Percentiles rank a stretch among this genome's conserved stretches.
These are phyloP conservation scores for Talaromyces adpressus DNA, from an alignment of 495 filamentous ascomycete species.

Conservation along the genomic window DNA sequence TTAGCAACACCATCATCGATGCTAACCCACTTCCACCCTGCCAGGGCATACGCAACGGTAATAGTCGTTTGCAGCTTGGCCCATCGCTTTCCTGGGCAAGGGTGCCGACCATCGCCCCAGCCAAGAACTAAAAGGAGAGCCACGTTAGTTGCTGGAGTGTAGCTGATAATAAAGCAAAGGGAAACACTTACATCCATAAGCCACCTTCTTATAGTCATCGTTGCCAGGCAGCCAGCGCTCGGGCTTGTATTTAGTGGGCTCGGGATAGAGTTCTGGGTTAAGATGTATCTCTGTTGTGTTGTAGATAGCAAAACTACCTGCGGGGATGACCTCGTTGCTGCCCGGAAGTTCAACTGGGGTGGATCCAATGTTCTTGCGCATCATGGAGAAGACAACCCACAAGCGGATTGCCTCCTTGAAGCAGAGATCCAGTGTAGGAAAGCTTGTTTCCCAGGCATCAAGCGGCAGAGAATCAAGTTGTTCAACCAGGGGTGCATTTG, in stretches of 20 bases:
- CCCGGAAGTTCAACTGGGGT: conserved; percentile 25
- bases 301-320: conserved; percentile 28
- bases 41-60: conserved; percentile 33
- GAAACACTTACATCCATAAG: conserved; percentile 17
- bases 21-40: conserved; percentile 15
- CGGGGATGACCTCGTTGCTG: conserved; percentile 35
- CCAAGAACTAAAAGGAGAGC: conserved; percentile 17
- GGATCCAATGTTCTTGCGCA: conserved; percentile 23
- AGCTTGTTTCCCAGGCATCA: conserved; percentile 39
- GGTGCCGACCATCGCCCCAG: conserved; percentile 39
- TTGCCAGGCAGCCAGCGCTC: conserved; percentile 30
- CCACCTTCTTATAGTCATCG: conserved; percentile 35
- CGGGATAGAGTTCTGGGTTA: conserved; percentile 31
- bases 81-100: conserved; percentile 32
- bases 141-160: background rate
- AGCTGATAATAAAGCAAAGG: background rate
- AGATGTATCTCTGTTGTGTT: conserved; percentile 24
- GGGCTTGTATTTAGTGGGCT: conserved; percentile 38
- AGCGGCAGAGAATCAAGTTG: conserved; percentile 28
- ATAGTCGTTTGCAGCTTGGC: conserved; percentile 42
- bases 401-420: conserved; percentile 38
- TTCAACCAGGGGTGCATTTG: conserved; percentile 25
- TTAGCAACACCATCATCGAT: too few species aligned
- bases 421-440: conserved; percentile 36
- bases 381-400: conserved; percentile 8